Evolutionary conservation across 2,329 filamentous ascomycete species (phyloP).

Genomic region (Fusarium siculi): DNA sequence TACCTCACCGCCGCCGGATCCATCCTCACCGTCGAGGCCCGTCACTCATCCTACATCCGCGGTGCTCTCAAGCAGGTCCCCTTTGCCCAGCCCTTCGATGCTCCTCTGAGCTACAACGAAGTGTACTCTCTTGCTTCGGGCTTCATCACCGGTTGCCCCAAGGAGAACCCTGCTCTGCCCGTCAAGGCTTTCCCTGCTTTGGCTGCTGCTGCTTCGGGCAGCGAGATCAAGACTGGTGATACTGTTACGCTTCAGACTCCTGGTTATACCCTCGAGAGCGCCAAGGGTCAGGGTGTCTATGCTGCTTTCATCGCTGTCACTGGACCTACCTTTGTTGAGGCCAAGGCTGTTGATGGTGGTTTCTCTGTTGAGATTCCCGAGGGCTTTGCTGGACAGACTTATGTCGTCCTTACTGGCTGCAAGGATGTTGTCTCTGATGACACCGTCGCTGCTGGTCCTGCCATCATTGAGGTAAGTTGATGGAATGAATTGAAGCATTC

Average conservation of each 20-base stretch:
- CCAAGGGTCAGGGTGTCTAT: slow-evolving; percentile 41
- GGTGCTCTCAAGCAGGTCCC: slow-evolving; percentile 59
- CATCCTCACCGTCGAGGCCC: slow-evolving; percentile 71
- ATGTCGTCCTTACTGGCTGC: slow-evolving; percentile 52
- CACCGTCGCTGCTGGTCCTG: slow-evolving; percentile 53
- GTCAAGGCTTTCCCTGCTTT: slow-evolving; percentile 70
- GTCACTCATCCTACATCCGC: slow-evolving; percentile 71
- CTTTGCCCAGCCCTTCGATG: slow-evolving; percentile 69
- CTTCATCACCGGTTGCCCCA: slow-evolving; percentile 69
- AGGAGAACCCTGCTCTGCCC: slow-evolving; percentile 63
- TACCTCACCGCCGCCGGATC: slow-evolving; percentile 70
- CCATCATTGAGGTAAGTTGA: slow-evolving; percentile 44
- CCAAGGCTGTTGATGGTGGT: slow-evolving; percentile 33
- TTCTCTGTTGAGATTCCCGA: slow-evolving; percentile 41
- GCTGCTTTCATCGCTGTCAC: slow-evolving; percentile 50
- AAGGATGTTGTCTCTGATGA: slow-evolving; percentile 49
- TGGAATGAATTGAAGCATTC: fast-evolving
- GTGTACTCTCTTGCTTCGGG: slow-evolving; percentile 72
- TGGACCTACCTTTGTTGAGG: slow-evolving; percentile 36
- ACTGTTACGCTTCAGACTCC: slow-evolving; percentile 44
- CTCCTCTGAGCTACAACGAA: slow-evolving; percentile 65
- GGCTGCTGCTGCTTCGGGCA: slow-evolving; percentile 42
- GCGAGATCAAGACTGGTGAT: slow-evolving; percentile 37
- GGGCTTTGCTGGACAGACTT: slow-evolving; percentile 53
- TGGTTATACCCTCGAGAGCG: slow-evolving; percentile 40